Base-by-base conservation (phyloP, 2,329 filamentous ascomycete genomes). In the Trichoderma citrinoviride region DNA sequence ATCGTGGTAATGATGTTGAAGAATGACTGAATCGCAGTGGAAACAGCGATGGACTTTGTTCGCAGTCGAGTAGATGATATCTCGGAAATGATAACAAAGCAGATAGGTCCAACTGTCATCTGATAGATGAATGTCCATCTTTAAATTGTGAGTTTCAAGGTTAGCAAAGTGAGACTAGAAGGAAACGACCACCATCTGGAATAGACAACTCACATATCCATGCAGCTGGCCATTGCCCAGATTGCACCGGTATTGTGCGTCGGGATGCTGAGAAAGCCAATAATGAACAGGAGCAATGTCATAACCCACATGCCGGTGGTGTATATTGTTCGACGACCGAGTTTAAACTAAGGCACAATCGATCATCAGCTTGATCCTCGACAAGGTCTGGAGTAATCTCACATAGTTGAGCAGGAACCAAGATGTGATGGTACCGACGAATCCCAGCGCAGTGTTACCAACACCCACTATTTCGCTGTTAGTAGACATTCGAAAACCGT, bases 271-370 rank as follows among this genome's bases (percentile, higher is more conserved):
- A 81, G 69, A 27, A 78, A 73, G n/a, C 80, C 81, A 44, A 82
- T 79, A 33, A 76, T 68, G 62, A 77, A 75, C 10, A 82, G 72
- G 14, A 80, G 72, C 40, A 78, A 68, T 1, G 80, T 79, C 69
- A 70, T 70, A 10, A 67, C 57, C 25, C 66, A 60, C 67, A 70
- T 68, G 52, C 69, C 69, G 7, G 55, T 60, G 15, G 77, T 68
- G 67, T 77, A 80, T 54, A 81, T 77, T 1, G 74, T 75, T 23
- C 80, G 73, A 15, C 80, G 77, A 17, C 80, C 80, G 23, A 76
- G 70, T 2, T 67, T 56, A 23, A 72, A 72, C 68, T 70, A 27
- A n/a, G n/a, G n/a, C n/a, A n/a, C 7, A 6, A 14, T 5, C 0
- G 4, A 40, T 46, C 19, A 10, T 44, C 14, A n/a, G 7, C 10